phyloP scores from a whole-genome alignment of 768 basidiomycete species.

The Kwoniella sp. region DNA sequence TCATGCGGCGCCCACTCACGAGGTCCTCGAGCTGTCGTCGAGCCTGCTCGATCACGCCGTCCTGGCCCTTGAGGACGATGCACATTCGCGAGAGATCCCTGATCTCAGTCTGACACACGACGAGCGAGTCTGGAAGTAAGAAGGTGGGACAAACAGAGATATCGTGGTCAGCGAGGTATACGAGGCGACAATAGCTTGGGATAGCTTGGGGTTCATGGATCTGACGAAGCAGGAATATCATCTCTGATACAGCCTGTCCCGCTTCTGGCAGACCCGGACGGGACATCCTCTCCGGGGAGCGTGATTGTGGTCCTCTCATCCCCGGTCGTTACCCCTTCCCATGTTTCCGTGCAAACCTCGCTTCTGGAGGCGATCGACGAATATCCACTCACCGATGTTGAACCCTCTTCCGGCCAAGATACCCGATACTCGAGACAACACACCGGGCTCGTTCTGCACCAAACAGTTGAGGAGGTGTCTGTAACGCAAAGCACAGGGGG shows the following conservation, averaged over 20 bases:
- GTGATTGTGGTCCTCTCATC: no score
- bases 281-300: no score
- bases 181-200: no score
- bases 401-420: constrained; percentile 96
- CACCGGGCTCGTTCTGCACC: constrained; percentile 98
- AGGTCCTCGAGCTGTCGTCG: constrained; percentile 93
- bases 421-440: constrained; percentile 96
- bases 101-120: constrained; percentile 97
- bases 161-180: no score
- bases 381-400: constrained; percentile 63
- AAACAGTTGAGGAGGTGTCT: constrained; percentile 97
- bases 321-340: no score
- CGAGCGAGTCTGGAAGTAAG: constrained; percentile 78
- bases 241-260: no score
- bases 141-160: neutral
- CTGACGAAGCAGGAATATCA: no score
- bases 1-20: constrained; percentile 62
- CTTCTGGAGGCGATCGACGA: neutral
- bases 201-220: no score
- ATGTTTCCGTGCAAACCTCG: neutral
- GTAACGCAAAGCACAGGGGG: no score
- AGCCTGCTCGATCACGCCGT: constrained; percentile 96
- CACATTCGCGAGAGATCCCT: constrained; percentile 97
- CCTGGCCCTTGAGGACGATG: constrained; percentile 93
- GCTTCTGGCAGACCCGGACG: no score